Evolutionary conservation across 2,329 filamentous ascomycete genomes (phyloP).

Genomic region (Calonectria honghensis): DNA sequence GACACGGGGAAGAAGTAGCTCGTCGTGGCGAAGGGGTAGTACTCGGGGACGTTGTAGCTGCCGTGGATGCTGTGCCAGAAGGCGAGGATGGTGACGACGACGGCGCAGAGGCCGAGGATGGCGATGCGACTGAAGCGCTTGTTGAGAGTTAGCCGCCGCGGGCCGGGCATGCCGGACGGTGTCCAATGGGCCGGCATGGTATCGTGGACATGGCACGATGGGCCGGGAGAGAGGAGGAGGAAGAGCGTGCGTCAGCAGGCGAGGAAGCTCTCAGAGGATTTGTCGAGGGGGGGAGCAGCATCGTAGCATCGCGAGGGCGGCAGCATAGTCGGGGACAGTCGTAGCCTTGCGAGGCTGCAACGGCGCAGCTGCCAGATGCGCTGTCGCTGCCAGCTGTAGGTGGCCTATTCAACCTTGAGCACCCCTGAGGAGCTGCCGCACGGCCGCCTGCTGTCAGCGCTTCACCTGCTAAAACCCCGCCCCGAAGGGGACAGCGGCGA

Average conservation of each 20-base stretch:
- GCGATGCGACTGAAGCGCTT: slow-evolving; percentile 58
- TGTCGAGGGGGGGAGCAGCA: slow-evolving; percentile 25
- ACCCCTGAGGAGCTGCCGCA: slow-evolving; percentile 2
- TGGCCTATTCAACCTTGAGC: slow-evolving; percentile 21
- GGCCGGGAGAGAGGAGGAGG: slow-evolving; percentile 30
- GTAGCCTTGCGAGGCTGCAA: slow-evolving; percentile 32
- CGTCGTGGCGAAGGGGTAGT: slow-evolving; percentile 56
- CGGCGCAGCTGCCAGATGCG: not conserved
- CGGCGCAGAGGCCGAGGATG: slow-evolving; percentile 49
- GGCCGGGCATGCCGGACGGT: slow-evolving; percentile 48
- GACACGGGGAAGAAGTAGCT: slow-evolving; percentile 58
- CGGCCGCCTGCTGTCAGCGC: slow-evolving; percentile 3
- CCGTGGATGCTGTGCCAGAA: slow-evolving; percentile 53
- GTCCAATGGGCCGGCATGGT: slow-evolving; percentile 53
- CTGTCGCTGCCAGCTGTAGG: not conserved
- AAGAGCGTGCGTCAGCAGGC: slow-evolving; percentile 22
- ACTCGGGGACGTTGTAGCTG: slow-evolving; percentile 51
- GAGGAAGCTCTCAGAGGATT: slow-evolving; percentile 30
- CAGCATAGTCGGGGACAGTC: not conserved
- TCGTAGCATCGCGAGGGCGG: slow-evolving; percentile 26
- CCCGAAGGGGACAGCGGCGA: slow-evolving; percentile 1
- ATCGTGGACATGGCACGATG: slow-evolving; percentile 52
- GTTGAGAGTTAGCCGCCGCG: slow-evolving; percentile 55
- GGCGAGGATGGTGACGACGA: slow-evolving; percentile 51
- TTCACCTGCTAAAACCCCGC: slow-evolving; percentile 13